These are phyloP conservation scores for Candida piceae DNA, from an alignment of 805 yeast genomes.

Conservation along the genomic window DNA sequence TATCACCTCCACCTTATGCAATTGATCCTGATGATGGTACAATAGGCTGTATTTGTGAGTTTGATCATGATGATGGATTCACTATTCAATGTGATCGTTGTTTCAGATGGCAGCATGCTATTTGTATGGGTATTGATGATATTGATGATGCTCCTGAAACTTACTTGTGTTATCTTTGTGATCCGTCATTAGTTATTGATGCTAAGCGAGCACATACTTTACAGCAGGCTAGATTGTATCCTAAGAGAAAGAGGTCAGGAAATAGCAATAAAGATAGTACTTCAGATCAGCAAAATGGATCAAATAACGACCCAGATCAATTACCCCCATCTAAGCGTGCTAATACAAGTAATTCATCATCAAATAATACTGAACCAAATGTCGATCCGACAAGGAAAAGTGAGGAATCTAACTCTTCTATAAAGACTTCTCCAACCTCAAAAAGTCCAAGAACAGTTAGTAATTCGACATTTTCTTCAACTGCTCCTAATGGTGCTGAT, in stretches of 20 bases:
- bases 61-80: conserved; percentile 85
- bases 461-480: no score
- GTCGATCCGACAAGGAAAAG: no score
- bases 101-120: conserved; percentile 91
- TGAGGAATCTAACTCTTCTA: no score
- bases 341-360: no score
- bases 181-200: conserved; percentile 39
- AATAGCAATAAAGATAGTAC: conserved; percentile 10
- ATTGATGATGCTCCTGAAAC: conserved; percentile 77
- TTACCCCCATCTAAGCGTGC: no score
- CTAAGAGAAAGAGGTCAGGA: conserved; percentile 26
- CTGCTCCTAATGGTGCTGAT: no score
- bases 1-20: conserved; percentile 38
- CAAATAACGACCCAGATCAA: no score
- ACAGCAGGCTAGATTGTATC: conserved; percentile 32
- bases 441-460: no score
- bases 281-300: no score
- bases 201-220: conserved; percentile 30
- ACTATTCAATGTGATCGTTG: conserved; percentile 94
- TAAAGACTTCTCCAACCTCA: no score
- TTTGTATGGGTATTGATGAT: conserved; percentile 75
- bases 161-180: conserved; percentile 76
- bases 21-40: conserved; percentile 80
- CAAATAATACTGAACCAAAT: no score
- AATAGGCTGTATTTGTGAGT: conserved; percentile 86